These are phyloP conservation scores for Penicillium pancosmium DNA, from an alignment of 495 filamentous ascomycete species.

Conservation along the genomic window DNA sequence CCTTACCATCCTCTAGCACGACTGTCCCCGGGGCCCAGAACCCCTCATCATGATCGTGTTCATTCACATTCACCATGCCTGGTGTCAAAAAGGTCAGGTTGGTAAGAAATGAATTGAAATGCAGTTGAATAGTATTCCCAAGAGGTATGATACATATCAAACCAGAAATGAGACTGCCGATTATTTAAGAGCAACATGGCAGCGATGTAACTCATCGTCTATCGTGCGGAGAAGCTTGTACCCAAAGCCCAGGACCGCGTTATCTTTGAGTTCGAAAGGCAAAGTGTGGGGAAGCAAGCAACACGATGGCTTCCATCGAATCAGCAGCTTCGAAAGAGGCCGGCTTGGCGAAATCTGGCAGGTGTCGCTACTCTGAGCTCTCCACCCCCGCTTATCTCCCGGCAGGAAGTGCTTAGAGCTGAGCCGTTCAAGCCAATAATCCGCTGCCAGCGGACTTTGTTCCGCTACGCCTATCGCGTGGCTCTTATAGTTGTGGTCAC, in stretches of 20 bases:
- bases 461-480: slow-evolving; percentile 2
- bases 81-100: background rate
- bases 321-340: slow-evolving; percentile 21
- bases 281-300: slow-evolving; percentile 10
- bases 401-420: background rate
- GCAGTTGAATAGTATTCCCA: background rate
- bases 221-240: background rate
- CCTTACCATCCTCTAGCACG: slow-evolving; percentile 25
- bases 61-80: slow-evolving; percentile 18
- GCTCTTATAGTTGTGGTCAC: background rate
- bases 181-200: background rate
- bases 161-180: background rate
- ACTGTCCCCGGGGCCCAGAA: slow-evolving; percentile 34
- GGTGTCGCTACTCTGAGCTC: background rate
- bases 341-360: slow-evolving; percentile 19
- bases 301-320: slow-evolving; percentile 19
- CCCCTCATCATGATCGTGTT: slow-evolving; percentile 19
- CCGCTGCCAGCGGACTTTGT: background rate
- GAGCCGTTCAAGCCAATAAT: background rate
- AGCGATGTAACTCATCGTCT: background rate
- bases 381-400: slow-evolving; percentile 22
- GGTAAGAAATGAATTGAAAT: background rate
- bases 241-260: background rate
- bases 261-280: slow-evolving; percentile 10
- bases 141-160: background rate